Conservation (phyloP, 345 rosid species). For the Raphanus raphanistrum region DNA sequence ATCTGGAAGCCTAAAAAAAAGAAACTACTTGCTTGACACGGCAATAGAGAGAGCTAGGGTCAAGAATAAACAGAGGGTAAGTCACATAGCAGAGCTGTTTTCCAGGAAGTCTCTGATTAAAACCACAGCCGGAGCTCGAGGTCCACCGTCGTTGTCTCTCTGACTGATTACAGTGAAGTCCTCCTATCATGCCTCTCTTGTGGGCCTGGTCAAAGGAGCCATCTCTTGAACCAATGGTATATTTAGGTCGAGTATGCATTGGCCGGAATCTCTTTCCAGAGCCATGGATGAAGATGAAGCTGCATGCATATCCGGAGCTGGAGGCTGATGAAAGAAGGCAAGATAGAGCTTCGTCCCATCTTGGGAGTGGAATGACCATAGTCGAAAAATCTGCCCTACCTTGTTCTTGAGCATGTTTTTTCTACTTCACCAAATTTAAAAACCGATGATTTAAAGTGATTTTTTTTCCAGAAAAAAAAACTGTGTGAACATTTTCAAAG, state of each 20-base stretch:
- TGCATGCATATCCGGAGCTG: neutral
- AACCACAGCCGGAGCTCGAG: neutral
- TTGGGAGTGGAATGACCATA: slow-evolving; percentile 22
- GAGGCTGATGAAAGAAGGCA: neutral
- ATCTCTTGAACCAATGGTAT: neutral
- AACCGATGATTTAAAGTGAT: too few species aligned
- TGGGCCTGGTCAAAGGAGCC: neutral
- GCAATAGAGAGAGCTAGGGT: neutral
- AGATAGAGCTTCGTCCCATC: slow-evolving; percentile 5
- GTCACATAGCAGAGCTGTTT: neutral
- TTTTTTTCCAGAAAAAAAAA: too few species aligned
- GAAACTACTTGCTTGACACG: neutral
- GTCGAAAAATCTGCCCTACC: neutral
- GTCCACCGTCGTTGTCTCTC: neutral
- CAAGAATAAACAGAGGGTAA: neutral
- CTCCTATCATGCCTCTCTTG: neutral
- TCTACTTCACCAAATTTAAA: too few species aligned
- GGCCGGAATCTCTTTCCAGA: too few species aligned
- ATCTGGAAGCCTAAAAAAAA: too few species aligned
- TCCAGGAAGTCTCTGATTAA: neutral
- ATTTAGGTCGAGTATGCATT: neutral
- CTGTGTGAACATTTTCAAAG: too few species aligned
- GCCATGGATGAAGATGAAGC: too few species aligned
- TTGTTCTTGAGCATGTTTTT: neutral
- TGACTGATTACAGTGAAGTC: neutral